These are phyloP conservation scores for Phytophthora macrochlamydospora DNA, from an alignment of 352 stramenopile genomes.

Conservation along the genomic window DNA sequence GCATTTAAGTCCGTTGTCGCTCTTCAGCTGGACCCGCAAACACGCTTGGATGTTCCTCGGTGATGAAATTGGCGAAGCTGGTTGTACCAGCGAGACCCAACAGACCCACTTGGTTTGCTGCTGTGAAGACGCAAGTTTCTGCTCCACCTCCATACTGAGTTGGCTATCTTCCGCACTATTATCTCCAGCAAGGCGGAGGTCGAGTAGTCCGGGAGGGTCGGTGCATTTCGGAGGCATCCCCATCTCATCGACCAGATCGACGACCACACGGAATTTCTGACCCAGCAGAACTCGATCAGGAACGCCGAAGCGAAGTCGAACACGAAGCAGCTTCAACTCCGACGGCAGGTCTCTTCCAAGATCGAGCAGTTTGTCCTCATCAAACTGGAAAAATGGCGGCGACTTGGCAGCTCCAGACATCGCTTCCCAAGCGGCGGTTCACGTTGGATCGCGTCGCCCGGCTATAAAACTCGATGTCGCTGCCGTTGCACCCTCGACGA, in stretches of 20 bases:
- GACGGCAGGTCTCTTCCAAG: conserved; percentile 18
- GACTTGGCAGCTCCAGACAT: neutral
- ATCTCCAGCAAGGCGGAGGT: neutral
- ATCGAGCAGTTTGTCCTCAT: conserved; percentile 5
- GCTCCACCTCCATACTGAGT: conserved; percentile 15
- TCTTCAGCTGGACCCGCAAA: conserved; percentile 13
- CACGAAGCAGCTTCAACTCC: conserved; percentile 37
- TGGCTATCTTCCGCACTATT: neutral
- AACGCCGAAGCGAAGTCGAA: conserved; percentile 55
- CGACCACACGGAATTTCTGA: conserved; percentile 36
- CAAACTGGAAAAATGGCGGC: conserved; percentile 16
- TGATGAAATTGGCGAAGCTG: too few relatives aligned
- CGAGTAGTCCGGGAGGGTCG: neutral
- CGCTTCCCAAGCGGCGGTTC: too few relatives aligned
- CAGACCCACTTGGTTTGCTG: conserved; percentile 15
- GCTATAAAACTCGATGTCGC: neutral
- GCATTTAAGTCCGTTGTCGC: neutral
- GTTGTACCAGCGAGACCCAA: conserved; percentile 1
- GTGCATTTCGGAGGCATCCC: conserved; percentile 22
- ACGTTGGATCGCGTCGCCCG: too few relatives aligned
- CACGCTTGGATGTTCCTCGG: neutral
- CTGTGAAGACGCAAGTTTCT: neutral
- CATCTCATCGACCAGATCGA: conserved; percentile 70
- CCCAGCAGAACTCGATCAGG: conserved; percentile 24
- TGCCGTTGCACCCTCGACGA: conserved; percentile 39